Base-by-base conservation (phyloP, 1,284 basidiomycete genomes). In the Jaminaea rosea region DNA sequence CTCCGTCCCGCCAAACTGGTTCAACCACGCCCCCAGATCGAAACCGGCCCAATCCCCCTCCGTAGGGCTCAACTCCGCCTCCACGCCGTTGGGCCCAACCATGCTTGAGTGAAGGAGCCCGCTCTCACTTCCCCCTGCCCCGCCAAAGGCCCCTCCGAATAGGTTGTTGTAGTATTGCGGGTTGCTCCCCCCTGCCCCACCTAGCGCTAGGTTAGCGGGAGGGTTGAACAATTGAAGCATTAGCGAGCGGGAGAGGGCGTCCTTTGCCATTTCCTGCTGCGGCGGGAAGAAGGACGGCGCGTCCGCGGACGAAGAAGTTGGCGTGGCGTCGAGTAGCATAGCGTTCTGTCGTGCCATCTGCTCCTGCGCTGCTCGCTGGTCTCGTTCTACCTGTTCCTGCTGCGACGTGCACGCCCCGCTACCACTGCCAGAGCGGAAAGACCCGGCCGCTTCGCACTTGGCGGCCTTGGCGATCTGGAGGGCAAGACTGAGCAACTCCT, bases 401-500 rank as follows among this genome's bases (percentile, higher is more conserved):
- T 13, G 2, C 31, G 36, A 24, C 49, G n/a, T n/a, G n/a, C n/a
- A n/a, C n/a, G n/a, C n/a, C n/a, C n/a, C n/a, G n/a, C n/a, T n/a
- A n/a, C n/a, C n/a, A n/a, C n/a, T n/a, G n/a, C n/a, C n/a, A n/a
- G n/a, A n/a, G n/a, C n/a, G n/a, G n/a, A n/a, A n/a, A n/a, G n/a
- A n/a, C n/a, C n/a, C n/a, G n/a, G n/a, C n/a, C n/a, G n/a, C 46
- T 11, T 58, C 53, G 27, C 59, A 55, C 10, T 50, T 44, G 3
- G 64, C 55, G 9, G 67, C 67, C 31, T 54, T 50, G 10, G 67
- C 67, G 6, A 69, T 65, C 10, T 61, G 51, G 50, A 58, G 53
- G 9, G 67, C 65, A 19, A 69, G 56, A n/a, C 60, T 59, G 21
- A 67, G 51, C 13, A 69, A 54, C 46, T 65, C 59, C 53, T 67